Evolutionary conservation across 2,329 filamentous ascomycete genomes (phyloP), one percentile per base, ranked within the genome.

Genomic region (Aspergillus texensis): DNA sequence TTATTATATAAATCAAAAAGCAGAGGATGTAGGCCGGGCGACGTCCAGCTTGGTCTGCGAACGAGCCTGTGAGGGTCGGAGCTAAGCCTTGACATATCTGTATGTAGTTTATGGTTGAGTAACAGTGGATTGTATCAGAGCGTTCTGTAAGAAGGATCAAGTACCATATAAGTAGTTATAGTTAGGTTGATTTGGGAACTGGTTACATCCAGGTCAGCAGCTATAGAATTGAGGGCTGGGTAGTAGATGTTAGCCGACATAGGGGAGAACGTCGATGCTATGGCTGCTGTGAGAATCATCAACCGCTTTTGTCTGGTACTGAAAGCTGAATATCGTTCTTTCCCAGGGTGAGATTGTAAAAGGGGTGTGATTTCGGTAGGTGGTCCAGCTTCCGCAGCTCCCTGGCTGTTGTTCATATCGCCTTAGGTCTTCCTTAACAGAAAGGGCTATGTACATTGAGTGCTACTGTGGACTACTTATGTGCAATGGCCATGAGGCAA

Each of bases 31-130:
- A 85, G 1, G 81, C 80, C 10, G 82, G 81, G 52, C 83, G 75
- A 34, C 83, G 76, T 16, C 83, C 83, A 28, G 77, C 76, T 62
- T 77, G 78, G 65, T 85, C 83, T 9, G 82, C 79, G 12, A 84
- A 72, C 14, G 79, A 80, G 2, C 82, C 82, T 62, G 82, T 78
- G 4, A 84, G 72, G 41, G 81, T 79, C 14, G 83, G 82, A 5
- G 81, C 80, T 26, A 86, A 74, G 10, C 81, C 84, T 75, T 86
- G 84, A 24, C 81, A 78, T 61, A 84, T 79, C 79, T 78, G 52
- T 41, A 67, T 50, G 34, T 28, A 41, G 24, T 21, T 11, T 46
- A 12, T 9, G 11, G 4, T 14, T 46, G 21, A 46, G 21, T 46
- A 46, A 21, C 10, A 5, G 5, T 26, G 11, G 1, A 24, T 14